Evolutionary conservation across 163 green algal species (phyloP).

Genomic region (Scenedesmus sp.): DNA sequence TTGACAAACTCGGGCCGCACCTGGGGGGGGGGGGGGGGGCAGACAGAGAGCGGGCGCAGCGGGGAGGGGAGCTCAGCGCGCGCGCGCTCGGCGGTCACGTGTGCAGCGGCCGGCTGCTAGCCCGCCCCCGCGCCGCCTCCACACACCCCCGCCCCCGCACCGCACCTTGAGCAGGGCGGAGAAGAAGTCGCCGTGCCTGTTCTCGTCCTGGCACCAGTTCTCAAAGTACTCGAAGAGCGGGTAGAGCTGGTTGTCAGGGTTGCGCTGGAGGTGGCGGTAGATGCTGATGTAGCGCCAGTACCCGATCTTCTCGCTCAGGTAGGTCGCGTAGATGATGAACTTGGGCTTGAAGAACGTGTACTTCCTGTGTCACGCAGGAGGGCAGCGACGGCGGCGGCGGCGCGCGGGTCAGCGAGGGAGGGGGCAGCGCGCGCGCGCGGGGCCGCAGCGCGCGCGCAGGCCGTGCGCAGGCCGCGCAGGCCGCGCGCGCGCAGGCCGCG

Average conservation of each 20-base stretch:
- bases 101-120: background rate
- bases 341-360: constrained; percentile 99
- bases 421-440: background rate
- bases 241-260: constrained; percentile 97
- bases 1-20: constrained; percentile 84
- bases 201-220: constrained; percentile 98
- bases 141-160: constrained; percentile 8
- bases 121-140: background rate
- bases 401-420: background rate
- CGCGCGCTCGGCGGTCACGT: background rate
- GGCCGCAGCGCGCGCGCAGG: background rate
- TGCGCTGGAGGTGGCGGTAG: constrained; percentile 95
- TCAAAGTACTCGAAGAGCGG: constrained; percentile 99
- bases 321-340: constrained; percentile 99
- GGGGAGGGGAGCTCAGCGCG: no score
- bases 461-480: constrained; percentile 16
- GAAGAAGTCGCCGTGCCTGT: constrained; percentile 84
- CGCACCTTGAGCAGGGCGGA: constrained; percentile 89
- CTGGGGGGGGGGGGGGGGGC: background rate
- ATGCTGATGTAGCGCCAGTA: constrained; percentile 99
- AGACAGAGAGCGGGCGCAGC: background rate
- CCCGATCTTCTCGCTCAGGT: constrained; percentile 97
- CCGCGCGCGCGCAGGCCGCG: background rate
- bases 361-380: constrained; percentile 56
- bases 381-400: background rate